Conservation (phyloP, 305 asterid species). For the Plantago coronopus region DNA sequence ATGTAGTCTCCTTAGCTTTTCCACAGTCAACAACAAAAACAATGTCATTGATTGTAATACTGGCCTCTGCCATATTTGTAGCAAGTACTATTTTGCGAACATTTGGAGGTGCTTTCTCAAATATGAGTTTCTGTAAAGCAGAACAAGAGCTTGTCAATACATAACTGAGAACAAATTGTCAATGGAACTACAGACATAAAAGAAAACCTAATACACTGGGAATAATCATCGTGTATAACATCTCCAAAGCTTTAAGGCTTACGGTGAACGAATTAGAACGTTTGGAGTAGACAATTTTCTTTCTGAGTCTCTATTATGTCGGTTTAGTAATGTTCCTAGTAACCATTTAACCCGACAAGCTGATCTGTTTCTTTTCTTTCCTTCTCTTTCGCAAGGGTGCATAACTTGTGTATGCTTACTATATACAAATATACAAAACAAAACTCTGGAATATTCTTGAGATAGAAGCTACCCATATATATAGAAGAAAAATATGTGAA, state of each 20-base stretch:
- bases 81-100: constrained; percentile 94
- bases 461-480: constrained; percentile 7
- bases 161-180: constrained; percentile 9
- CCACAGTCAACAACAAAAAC: constrained; percentile 99
- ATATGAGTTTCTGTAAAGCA: constrained; percentile 78
- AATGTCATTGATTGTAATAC: constrained; percentile 95
- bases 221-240: constrained; percentile 12
- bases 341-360: not conserved
- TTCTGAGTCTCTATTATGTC: not conserved
- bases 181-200: constrained; percentile 15
- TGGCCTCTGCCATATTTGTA: constrained; percentile 99
- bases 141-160: constrained; percentile 26
- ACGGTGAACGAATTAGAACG: constrained; percentile 8
- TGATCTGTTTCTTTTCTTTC: not conserved
- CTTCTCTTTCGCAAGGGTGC: not conserved
- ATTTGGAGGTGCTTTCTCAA: constrained; percentile 87
- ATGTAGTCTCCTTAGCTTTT: constrained; percentile 97
- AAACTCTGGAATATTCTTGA: not conserved
- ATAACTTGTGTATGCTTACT: not conserved
- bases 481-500: constrained; percentile 11
- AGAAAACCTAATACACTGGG: constrained; percentile 7
- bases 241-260: constrained; percentile 17
- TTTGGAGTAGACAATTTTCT: constrained; percentile 11
- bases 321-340: not conserved
- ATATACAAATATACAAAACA: not conserved